phyloP scores from a whole-genome alignment of 2,329 filamentous ascomycete species.

The Calcarisporium arbuscula region DNA sequence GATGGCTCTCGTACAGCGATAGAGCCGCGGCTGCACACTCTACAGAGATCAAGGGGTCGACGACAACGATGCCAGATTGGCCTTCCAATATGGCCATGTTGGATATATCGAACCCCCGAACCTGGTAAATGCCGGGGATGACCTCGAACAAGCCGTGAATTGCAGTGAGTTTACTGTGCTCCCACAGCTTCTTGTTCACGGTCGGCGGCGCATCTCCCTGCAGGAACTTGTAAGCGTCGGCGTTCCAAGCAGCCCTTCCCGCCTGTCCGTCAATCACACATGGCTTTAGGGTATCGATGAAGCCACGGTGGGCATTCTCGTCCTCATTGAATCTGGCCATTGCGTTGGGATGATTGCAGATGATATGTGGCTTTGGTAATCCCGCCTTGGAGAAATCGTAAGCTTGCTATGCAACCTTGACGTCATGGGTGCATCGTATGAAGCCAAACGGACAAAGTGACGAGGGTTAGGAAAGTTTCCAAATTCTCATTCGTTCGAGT shows the following conservation, averaged over 20 bases:
- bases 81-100: conserved; percentile 33
- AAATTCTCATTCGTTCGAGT: too few species aligned
- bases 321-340: too few species aligned
- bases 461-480: too few species aligned
- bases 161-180: conserved; percentile 11
- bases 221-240: conserved; percentile 19
- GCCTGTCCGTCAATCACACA: too few species aligned
- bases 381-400: too few species aligned
- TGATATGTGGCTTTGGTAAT: too few species aligned
- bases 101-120: conserved; percentile 32
- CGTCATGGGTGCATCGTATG: too few species aligned
- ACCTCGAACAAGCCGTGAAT: conserved; percentile 33
- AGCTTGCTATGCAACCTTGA: too few species aligned
- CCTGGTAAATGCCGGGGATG: conserved; percentile 28
- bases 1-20: conserved; percentile 24
- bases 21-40: conserved; percentile 28
- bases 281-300: too few species aligned
- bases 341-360: too few species aligned
- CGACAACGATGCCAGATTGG: conserved; percentile 28
- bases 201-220: conserved; percentile 6
- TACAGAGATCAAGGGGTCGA: conserved; percentile 29
- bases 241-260: conserved; percentile 18
- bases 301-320: too few species aligned
- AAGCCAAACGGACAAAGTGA: too few species aligned
- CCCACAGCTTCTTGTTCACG: conserved; percentile 11